Evolutionary conservation across 352 stramenopile species (phyloP), one percentile per base, ranked within the genome.

Genomic region (Phytophthora europaea): DNA sequence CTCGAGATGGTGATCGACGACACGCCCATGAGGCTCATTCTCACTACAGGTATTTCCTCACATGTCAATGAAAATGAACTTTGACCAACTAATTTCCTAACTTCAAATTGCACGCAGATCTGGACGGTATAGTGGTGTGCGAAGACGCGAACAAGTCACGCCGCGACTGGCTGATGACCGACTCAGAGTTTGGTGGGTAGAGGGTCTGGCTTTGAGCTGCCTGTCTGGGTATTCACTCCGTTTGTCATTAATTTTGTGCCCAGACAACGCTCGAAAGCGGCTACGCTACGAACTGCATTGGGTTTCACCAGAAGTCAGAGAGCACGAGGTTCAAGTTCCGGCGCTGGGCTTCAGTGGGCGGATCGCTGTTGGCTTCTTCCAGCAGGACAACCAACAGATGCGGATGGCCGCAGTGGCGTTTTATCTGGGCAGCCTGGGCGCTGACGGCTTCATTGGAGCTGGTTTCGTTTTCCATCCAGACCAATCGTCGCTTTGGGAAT

Each of bases 251-350:
- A 53, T 47, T 55, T 13, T 51, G 10, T 57, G 43, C 16, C 0
- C 20, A 93, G 82, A 93, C 54, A 89, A 88, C 59, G 76, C 85
- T 57, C 83, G 83, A 13, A 82, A 82, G 34, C 72, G 87, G 40
- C 67, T 93, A 26, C 83, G 73, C 9, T 84, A 83, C 64, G 76
- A 90, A 40, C 61, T 93, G 16, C 75, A 79, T 22, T 71, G 67
- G 38, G 70, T 88, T 31, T 26, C 70, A 38, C 79, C 73, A 9
- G 56, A 67, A 5, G 13, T 66, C 9, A 72, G 45, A 18, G 56
- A 66, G 10, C 22, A 61, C 4, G 53, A 68, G 2, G 38, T 91
- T 4, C 15, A 70, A 23, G 58, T 87, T 8, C 80, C 82, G 40
- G 73, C 75, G 13, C 64, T 89, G 2, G 43, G 62, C 6, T 76